Base-by-base conservation (phyloP, 805 yeast species). In the Candida argentea region DNA sequence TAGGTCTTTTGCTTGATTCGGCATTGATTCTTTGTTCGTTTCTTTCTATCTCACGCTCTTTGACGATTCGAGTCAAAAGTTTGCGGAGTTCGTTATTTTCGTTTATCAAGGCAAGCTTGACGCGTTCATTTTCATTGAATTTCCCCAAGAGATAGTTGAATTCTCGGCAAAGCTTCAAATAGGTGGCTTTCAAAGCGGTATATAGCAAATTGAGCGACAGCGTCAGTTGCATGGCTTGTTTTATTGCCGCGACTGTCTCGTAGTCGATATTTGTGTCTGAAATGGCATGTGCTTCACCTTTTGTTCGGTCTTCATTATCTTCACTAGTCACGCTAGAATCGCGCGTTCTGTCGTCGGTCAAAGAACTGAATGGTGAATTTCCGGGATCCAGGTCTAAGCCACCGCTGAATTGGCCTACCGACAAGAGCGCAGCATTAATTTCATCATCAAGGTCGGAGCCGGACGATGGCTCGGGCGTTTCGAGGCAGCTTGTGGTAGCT, bases 111-210 rank as follows among this genome's bases (percentile, higher is more conserved):
- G 50, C 52, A 24, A 56, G 44, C 33, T 55, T 55, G 25, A 52
- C 39, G 22, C 38, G 36, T 38, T 56, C 62, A 34, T 55, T 56
- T 27, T 55, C 58, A 32, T 55, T 55, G 40, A 56, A 56, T 36
- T 53, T 55, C 20, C 42, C 38, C 34, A 56, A 43, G 13, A 56
- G 37, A 33, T 46, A 55, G 32, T 56, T 56, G 46, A 55, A 56
- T 31, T 56, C 62, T 30, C 51, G 54, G 37, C 62, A 56, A 28
- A 56, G 48, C 36, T 56, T 55, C 34, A 56, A 39, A 37, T 56
- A 56, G 4, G 62, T 55, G 4, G 49, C 39, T 29, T 51, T 51
- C 27, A 56, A 44, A 2, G 55, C 44, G 3, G 61, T 50, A 40
- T 49, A 55, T 3, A 56, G 48, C 4, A 52, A 46, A 14, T 51